Conservation (phyloP, 345 rosid genomes). For the rapeseed (Brassica napus) region DNA sequence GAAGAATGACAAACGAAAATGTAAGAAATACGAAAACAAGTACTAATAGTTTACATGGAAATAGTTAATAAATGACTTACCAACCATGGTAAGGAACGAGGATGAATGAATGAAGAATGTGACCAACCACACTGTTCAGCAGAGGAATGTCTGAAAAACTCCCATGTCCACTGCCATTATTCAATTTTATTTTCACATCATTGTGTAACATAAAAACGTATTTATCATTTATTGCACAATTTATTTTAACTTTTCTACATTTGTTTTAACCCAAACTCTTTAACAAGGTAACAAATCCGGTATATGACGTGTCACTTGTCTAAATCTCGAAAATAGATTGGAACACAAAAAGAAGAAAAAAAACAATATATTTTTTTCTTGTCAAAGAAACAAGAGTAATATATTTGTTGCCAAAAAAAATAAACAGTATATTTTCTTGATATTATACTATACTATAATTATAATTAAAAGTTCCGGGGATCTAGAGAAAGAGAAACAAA, state of each 20-base stretch:
- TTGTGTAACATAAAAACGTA: conserved; percentile 8
- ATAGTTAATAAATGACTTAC: conserved; percentile 37
- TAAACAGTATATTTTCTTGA: background rate
- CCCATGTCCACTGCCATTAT: conserved; percentile 70
- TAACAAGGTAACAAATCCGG: background rate
- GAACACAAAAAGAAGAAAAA: background rate
- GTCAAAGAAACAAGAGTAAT: background rate
- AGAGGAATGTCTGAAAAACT: conserved; percentile 67
- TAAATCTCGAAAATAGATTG: background rate
- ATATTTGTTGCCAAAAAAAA: background rate
- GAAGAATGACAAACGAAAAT: background rate
- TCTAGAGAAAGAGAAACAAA: background rate
- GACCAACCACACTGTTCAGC: conserved; percentile 66
- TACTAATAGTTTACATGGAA: background rate
- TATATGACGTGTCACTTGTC: conserved; percentile 5
- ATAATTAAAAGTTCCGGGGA: conserved; percentile 10
- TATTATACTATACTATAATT: background rate
- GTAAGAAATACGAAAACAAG: background rate
- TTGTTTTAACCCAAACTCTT: background rate
- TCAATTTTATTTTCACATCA: conserved; percentile 20
- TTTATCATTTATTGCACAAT: background rate
- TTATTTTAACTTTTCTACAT: background rate
- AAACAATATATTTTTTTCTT: background rate
- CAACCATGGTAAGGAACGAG: conserved; percentile 95
- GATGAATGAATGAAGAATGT: conserved; percentile 70